Percentiles rank a stretch among this genome's conserved stretches.
Evolutionary conservation across 352 stramenopile genomes (phyloP).

Genomic region (Globisporangium megalacanthum): DNA sequence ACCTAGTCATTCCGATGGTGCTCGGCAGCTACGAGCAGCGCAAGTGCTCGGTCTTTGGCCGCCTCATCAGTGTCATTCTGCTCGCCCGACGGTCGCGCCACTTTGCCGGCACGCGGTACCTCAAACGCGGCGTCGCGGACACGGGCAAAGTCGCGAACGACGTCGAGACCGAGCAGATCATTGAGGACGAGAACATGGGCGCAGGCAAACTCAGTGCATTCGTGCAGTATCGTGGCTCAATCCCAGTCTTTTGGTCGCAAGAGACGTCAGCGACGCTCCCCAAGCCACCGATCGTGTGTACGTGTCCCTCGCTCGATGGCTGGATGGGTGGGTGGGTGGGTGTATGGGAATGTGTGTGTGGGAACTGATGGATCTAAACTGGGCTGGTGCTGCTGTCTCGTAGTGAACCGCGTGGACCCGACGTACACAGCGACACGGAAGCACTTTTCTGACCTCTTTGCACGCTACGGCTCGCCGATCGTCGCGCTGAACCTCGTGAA

Average conservation of each 20-base stretch:
- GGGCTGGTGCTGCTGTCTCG: not conserved
- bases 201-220: slow-evolving; percentile 94
- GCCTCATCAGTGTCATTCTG: slow-evolving; percentile 94
- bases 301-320: slow-evolving; percentile 1
- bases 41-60: slow-evolving; percentile 95
- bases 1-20: slow-evolving; percentile 88
- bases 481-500: slow-evolving; percentile 99
- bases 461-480: slow-evolving; percentile 95
- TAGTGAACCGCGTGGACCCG: slow-evolving; percentile 95
- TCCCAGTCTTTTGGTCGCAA: slow-evolving; percentile 99
- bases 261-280: slow-evolving; percentile 97
- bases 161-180: slow-evolving; percentile 98
- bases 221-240: slow-evolving; percentile 97
- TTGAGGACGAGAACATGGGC: slow-evolving; percentile 86
- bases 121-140: slow-evolving; percentile 96
- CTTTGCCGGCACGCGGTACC: slow-evolving; percentile 98
- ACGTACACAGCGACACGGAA: slow-evolving; percentile 94
- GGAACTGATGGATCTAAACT: not conserved
- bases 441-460: slow-evolving; percentile 93
- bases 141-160: slow-evolving; percentile 99
- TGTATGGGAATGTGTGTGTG: not conserved
- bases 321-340: too few relatives aligned
- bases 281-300: slow-evolving; percentile 95
- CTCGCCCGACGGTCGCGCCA: slow-evolving; percentile 95
- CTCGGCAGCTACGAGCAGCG: slow-evolving; percentile 96